Evolutionary conservation across 441 rosid genomes (phyloP).

Genomic region (Viola pubescens): DNA sequence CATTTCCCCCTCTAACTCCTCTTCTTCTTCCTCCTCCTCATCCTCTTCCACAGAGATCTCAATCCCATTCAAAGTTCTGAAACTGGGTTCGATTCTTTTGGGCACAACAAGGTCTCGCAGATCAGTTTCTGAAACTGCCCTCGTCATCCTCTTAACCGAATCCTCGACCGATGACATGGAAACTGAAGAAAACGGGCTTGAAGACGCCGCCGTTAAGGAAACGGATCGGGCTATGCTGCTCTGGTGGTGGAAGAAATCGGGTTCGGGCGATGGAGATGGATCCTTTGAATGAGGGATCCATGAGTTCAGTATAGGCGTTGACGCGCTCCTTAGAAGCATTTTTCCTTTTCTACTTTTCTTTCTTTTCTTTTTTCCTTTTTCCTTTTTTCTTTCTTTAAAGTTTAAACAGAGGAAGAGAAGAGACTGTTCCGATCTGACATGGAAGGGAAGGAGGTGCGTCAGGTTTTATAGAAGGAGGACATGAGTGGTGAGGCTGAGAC

Average conservation of each 20-base stretch:
- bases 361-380: not conserved
- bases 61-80: conserved; percentile 21
- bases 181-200: conserved; percentile 24
- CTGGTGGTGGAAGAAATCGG: conserved; percentile 32
- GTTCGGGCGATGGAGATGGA: conserved; percentile 29
- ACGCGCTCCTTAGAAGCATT: conserved; percentile 69
- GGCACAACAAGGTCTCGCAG: conserved; percentile 31
- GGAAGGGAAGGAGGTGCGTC: not conserved
- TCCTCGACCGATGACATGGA: conserved; percentile 16
- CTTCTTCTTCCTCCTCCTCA: conserved; percentile 26
- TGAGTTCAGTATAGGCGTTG: conserved; percentile 55
- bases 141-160: conserved; percentile 34
- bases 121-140: conserved; percentile 53
- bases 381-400: not conserved
- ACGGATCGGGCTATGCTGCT: conserved; percentile 28
- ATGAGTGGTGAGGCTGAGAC: not conserved
- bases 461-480: not conserved
- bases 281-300: conserved; percentile 43
- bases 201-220: conserved; percentile 29
- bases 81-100: conserved; percentile 17
- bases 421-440: not conserved
- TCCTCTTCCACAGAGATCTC: conserved; percentile 30
- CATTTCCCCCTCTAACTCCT: conserved; percentile 13
- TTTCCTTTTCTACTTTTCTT: not conserved
- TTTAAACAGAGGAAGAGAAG: not conserved